Evolutionary conservation across 441 rosid species (phyloP), one percentile per base, ranked within the genome.

Genomic region (Syzygium malaccense): DNA sequence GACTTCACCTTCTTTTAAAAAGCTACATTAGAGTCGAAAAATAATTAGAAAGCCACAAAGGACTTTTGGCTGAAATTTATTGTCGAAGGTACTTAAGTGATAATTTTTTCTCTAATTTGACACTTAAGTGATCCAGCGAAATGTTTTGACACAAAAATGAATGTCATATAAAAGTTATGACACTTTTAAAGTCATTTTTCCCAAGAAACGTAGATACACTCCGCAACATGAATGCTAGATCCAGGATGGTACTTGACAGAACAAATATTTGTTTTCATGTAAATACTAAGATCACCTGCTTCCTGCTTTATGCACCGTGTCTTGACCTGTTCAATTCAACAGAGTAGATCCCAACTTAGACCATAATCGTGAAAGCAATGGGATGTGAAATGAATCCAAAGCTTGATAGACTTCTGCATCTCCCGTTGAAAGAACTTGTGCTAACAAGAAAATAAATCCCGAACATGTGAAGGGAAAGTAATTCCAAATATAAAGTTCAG

Each of bases 181-280:
- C 4, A 37, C 41, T 37, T 37, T 37, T 37, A 37, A 37, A 37
- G 41, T 4, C 41, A 37, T 37, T 37, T 37, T 37, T 37, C 41
- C 41, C 41, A 37, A 37, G 41, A 37, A 37, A 37, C 3, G 71
- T 93, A 93, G 30, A 91, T 94, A 48, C 86, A 56, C 12, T 79
- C 88, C 14, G 87, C 5, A 87, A 89, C 7, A 78, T 37, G 41
- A 37, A 4, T 37, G 41, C 41, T 25, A 57, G 62, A 25, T 25
- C n/a, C n/a, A 25, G n/a, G 62, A 25, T 57, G 6, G 6, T 11
- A 25, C 26, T 57, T 11, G 62, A 57, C n/a, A 57, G 62, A 57
- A 26, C 62, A 25, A 25, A 57, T 4, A 57, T 57, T 57, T 11
- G n/a, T 5, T 10, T 0, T 25, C 14, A 57, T 8, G 62, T 57